phyloP scores from a whole-genome alignment of 2,329 filamentous ascomycete species.

The Anthostomella pinea region DNA sequence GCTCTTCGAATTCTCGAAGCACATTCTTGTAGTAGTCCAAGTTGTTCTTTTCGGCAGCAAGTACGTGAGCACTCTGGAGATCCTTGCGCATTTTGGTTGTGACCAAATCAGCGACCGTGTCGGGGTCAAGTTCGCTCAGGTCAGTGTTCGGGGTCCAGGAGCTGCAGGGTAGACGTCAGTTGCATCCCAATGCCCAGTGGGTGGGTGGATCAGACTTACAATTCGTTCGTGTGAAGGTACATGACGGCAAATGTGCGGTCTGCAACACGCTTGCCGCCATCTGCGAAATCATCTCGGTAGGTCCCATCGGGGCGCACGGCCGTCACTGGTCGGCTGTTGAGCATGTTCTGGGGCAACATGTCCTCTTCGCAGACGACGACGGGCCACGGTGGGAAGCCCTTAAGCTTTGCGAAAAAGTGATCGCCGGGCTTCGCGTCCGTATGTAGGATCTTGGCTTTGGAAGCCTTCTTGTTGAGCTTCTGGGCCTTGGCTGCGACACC shows the following conservation, averaged over 20 bases:
- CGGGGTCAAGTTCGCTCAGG: slow-evolving; percentile 72
- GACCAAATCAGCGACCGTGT: slow-evolving; percentile 65
- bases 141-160: slow-evolving; percentile 88
- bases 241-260: slow-evolving; percentile 92
- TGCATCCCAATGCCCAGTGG: neutral
- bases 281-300: slow-evolving; percentile 81
- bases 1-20: slow-evolving; percentile 67
- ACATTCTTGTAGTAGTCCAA: slow-evolving; percentile 82
- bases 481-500: slow-evolving; percentile 67
- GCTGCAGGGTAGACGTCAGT: slow-evolving; percentile 46
- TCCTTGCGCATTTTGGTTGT: slow-evolving; percentile 79
- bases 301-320: slow-evolving; percentile 79
- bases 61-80: slow-evolving; percentile 72
- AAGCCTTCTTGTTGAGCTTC: slow-evolving; percentile 84
- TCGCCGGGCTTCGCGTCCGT: slow-evolving; percentile 86
- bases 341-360: slow-evolving; percentile 79
- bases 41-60: slow-evolving; percentile 75
- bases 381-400: slow-evolving; percentile 93
- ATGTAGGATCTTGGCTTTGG: slow-evolving; percentile 66
- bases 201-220: slow-evolving; percentile 61
- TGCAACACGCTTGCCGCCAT: slow-evolving; percentile 80
- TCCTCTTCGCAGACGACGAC: slow-evolving; percentile 90
- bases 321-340: slow-evolving; percentile 78
- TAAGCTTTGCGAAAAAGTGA: slow-evolving; percentile 88
- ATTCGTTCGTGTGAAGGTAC: slow-evolving; percentile 94